phyloP scores from a whole-genome alignment of 164 flowering plant genomes.

The Nymphaea thermarum region DNA sequence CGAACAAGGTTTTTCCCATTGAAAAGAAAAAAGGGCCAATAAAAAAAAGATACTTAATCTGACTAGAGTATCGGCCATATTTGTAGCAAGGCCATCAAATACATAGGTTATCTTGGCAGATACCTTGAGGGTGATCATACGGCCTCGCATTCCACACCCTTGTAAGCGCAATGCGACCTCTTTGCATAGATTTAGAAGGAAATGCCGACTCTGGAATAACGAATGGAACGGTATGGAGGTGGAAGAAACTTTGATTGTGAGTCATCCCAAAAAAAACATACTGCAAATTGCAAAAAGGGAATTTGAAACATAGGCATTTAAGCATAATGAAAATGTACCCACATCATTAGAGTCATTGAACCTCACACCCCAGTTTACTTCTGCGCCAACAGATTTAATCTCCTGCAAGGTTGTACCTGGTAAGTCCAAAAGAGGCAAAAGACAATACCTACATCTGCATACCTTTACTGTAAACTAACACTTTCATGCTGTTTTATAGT shows the following conservation, averaged over 20 bases:
- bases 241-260: neutral
- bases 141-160: slow-evolving; percentile 74
- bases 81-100: too few relatives aligned
- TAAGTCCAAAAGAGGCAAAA: neutral
- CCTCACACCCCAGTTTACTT: slow-evolving; percentile 98
- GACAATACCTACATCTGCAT: neutral
- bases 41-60: too few relatives aligned
- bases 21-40: too few relatives aligned
- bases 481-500: neutral
- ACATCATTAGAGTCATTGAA: slow-evolving; percentile 73
- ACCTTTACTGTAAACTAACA: neutral
- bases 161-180: slow-evolving; percentile 85
- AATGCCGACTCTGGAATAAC: slow-evolving; percentile 40
- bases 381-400: slow-evolving; percentile 92
- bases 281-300: too few relatives aligned
- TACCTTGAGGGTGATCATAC: slow-evolving; percentile 81
- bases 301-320: too few relatives aligned
- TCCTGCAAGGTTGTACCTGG: slow-evolving; percentile 35
- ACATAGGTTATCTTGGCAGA: neutral
- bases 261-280: neutral
- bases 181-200: slow-evolving; percentile 68
- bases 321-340: slow-evolving; percentile 8
- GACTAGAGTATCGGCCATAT: too few relatives aligned
- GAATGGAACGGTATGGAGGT: neutral
- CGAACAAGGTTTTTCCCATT: too few relatives aligned